A percentile compares a stretch with the other conserved stretches of the same genome.
These are phyloP conservation scores for Trichoderma harzianum DNA, from an alignment of 2,329 filamentous ascomycete species.

Conservation along the genomic window DNA sequence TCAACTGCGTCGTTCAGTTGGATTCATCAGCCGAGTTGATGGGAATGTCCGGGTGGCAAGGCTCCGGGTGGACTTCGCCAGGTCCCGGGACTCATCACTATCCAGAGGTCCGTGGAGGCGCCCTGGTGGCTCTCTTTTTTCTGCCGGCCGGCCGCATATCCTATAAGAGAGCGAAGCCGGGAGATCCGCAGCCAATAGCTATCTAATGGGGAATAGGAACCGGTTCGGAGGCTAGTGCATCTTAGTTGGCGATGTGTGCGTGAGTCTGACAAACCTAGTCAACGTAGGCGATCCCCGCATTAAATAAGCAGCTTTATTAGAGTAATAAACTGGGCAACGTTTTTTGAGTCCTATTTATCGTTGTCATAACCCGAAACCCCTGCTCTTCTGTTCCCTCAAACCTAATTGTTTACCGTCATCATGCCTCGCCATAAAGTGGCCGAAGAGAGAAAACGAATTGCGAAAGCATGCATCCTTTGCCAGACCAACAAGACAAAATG, in stretches of 20 bases:
- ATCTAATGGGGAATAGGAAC: not conserved
- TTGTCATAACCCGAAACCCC: not conserved
- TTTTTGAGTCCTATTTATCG: not conserved
- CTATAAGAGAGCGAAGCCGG: constrained; percentile 42
- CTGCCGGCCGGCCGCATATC: constrained; percentile 53
- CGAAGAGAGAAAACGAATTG: not conserved
- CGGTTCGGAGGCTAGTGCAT: not conserved
- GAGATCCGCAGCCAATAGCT: constrained; percentile 37
- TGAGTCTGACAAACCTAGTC: not conserved
- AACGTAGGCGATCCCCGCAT: not conserved
- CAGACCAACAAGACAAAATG: constrained; percentile 1
- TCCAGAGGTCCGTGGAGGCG: constrained; percentile 48
- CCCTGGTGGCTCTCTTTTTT: constrained; percentile 52
- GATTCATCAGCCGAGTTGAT: constrained; percentile 48
- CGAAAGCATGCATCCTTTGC: not conserved
- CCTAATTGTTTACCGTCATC: not conserved
- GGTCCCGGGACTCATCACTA: constrained; percentile 56
- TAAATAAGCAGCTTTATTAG: not conserved
- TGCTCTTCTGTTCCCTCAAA: not conserved
- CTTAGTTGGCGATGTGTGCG: not conserved
- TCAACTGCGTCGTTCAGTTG: constrained; percentile 53
- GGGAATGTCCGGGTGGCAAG: constrained; percentile 56
- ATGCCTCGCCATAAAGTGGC: not conserved
- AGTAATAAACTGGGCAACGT: not conserved
- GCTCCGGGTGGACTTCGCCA: constrained; percentile 53